Percentiles rank a stretch among this genome's conserved stretches.
phyloP scores from a whole-genome alignment of 73 alveolate genomes.

The Paramecium caudatum region DNA sequence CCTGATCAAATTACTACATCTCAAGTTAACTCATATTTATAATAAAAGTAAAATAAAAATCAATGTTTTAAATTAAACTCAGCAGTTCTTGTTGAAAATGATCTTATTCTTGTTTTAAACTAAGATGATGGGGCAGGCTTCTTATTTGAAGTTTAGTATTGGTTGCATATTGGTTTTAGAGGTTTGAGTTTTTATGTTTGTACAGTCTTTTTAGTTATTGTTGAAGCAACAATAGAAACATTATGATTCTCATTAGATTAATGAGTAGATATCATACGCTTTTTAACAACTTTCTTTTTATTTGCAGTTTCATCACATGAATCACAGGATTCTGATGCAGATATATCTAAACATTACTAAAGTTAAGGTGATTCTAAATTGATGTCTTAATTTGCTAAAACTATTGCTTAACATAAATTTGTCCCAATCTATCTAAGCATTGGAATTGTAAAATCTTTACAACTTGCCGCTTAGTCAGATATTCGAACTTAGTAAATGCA shows the following conservation, averaged over 20 bases:
- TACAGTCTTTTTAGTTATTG: neutral
- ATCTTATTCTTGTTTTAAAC: constrained; percentile 25
- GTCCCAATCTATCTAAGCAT: neutral
- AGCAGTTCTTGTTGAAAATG: constrained; percentile 28
- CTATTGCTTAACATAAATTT: neutral
- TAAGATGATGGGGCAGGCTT: neutral
- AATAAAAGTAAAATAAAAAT: neutral
- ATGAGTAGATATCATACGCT: neutral
- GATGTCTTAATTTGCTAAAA: neutral
- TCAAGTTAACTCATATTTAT: constrained; percentile 41
- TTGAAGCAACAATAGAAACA: neutral
- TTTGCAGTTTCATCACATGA: neutral
- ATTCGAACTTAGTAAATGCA: neutral
- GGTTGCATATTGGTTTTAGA: neutral
- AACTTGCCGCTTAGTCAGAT: neutral
- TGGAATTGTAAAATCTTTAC: neutral
- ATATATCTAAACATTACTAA: neutral
- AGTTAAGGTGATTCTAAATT: neutral
- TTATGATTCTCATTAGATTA: neutral
- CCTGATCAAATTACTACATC: constrained; percentile 40
- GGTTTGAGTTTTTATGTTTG: neutral
- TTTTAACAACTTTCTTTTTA: neutral
- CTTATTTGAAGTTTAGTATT: neutral
- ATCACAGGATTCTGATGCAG: constrained; percentile 23
- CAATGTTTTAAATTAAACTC: neutral